These are phyloP conservation scores for Cucurbitaria berberidis DNA, from an alignment of 2,329 filamentous ascomycete genomes.

Conservation along the genomic window DNA sequence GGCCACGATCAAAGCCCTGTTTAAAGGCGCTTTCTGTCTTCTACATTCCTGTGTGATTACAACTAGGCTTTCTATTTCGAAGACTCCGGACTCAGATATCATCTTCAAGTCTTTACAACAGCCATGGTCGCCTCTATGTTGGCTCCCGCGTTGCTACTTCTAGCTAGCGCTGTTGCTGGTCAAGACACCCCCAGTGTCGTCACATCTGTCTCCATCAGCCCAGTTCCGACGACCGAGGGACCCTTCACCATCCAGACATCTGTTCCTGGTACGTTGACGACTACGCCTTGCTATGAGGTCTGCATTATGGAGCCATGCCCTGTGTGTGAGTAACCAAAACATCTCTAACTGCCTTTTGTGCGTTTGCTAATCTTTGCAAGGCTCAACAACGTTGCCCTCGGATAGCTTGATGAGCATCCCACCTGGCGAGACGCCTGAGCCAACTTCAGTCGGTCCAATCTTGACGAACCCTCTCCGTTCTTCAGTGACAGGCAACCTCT, in stretches of 20 bases:
- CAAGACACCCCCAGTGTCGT: slow-evolving; percentile 23
- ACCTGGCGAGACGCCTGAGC: slow-evolving; percentile 6
- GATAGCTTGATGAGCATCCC: slow-evolving; percentile 22
- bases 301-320: slow-evolving; percentile 36
- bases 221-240: slow-evolving; percentile 24
- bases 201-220: slow-evolving; percentile 17
- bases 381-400: slow-evolving; percentile 5
- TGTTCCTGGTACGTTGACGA: slow-evolving; percentile 19
- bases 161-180: slow-evolving; percentile 31
- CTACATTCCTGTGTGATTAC: background rate
- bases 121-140: slow-evolving; percentile 33
- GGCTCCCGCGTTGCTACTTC: slow-evolving; percentile 32
- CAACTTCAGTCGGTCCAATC: slow-evolving; percentile 4
- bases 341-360: background rate
- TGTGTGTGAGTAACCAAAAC: slow-evolving; percentile 27
- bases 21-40: slow-evolving; percentile 1
- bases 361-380: slow-evolving; percentile 9
- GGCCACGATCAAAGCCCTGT: slow-evolving; percentile 3
- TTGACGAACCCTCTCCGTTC: slow-evolving; percentile 14
- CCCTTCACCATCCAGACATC: slow-evolving; percentile 40
- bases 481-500: slow-evolving; percentile 14
- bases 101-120: background rate
- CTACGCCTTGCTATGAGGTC: slow-evolving; percentile 28
- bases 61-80: background rate
- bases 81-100: background rate